Base-by-base conservation (phyloP, 2,329 filamentous ascomycete species). In the Fusarium transvaalense region DNA sequence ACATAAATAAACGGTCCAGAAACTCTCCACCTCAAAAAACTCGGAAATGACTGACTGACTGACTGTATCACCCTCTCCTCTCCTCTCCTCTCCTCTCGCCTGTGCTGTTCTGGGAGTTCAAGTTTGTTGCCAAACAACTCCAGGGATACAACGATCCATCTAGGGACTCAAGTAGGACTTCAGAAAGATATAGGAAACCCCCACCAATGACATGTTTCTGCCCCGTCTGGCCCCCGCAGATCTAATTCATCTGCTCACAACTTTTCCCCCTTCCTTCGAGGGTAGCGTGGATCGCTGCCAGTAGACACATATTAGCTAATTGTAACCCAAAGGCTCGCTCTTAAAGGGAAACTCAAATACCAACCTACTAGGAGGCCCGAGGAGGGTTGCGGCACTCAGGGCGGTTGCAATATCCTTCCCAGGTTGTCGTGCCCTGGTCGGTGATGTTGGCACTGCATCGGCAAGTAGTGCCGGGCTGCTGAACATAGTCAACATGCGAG, bases 401-500 rank as follows among this genome's bases (percentile, higher is more conserved):
- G 23, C 76, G 76, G 12, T 64, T 56, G 67, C 78, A 80, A 47
- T 74, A 74, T 23, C 78, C 78, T 39, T 76, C 72, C 76, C 76
- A 80, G 3, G 25, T 69, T 56, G 76, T 75, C 17, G 61, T 63
- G 23, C 73, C 75, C 56, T 76, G 73, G 45, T 76, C 66, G 27
- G 74, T 65, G 48, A 77, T 51, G 32, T 66, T 68, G 25, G 47
- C 42, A 15, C 14, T 60, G 69, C 72, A 74, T 29, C 61, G 56
- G 71, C 78, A 80, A 23, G 39, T 47, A 62, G 74, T 76, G 31
- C 74, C 75, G 5, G 78, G 77, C 63, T 77, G 75, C 48, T 66
- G 71, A 29, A 68, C 61, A 23, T 61, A 48, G 31, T 66, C 61
- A 23, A 66, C 31, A n/a, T 61, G 54, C 31, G 64, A 68, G 74